Conservation (phyloP, 225 moss, liverwort and hornwort species). For the Straminergon stramineum region DNA sequence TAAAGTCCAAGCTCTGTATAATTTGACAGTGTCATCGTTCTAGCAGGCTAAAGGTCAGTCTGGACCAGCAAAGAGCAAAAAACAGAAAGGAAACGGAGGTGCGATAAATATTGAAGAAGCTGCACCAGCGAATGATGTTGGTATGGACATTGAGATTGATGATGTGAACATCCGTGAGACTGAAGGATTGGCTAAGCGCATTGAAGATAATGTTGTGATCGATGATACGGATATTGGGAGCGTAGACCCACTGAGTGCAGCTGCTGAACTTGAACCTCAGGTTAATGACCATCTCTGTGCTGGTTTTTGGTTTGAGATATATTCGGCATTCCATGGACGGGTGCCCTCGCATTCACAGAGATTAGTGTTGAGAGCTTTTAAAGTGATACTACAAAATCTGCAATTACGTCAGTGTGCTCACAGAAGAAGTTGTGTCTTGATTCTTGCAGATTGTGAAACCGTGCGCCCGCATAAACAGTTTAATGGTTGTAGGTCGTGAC, state of each 20-base stretch:
- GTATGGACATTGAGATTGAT: conserved; percentile 29
- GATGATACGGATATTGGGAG: conserved; percentile 22
- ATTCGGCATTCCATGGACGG: not conserved
- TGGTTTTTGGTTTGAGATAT: not conserved
- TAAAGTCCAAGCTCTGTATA: not conserved
- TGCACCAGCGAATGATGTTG: not conserved
- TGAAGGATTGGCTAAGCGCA: conserved; percentile 59
- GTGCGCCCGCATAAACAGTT: conserved; percentile 68
- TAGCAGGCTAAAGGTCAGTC: conserved; percentile 40
- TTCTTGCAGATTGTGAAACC: conserved; percentile 67
- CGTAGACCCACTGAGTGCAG: conserved; percentile 3
- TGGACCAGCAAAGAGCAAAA: conserved; percentile 41
- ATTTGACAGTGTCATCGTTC: not conserved
- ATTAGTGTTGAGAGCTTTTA: not conserved
- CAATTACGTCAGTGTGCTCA: not conserved
- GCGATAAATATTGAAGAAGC: conserved; percentile 11
- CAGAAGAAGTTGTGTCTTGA: not conserved
- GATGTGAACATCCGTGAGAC: conserved; percentile 24
- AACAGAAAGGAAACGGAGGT: conserved; percentile 34
- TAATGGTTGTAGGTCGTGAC: conserved; percentile 70
- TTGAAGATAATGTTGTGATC: conserved; percentile 46
- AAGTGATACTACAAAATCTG: not conserved
- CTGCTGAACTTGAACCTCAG: conserved; percentile 38
- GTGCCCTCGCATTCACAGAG: not conserved
- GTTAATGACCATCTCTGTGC: not conserved